Conservation (phyloP, 495 filamentous ascomycete genomes). For the Oidiodendron maius region DNA sequence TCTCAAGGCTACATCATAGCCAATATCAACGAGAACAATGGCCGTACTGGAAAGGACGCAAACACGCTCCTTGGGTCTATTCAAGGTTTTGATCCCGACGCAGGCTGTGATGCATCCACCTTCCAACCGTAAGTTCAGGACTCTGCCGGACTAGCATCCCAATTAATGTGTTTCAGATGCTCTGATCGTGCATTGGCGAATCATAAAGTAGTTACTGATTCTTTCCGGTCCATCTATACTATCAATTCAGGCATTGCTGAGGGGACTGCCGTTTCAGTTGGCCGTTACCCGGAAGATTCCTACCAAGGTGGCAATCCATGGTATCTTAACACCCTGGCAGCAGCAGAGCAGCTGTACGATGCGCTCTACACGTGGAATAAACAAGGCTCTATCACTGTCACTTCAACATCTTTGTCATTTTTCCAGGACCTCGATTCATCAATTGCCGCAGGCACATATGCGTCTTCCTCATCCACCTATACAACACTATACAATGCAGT, state of each 20-base stretch:
- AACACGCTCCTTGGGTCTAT: conserved; percentile 42
- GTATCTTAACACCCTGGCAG: conserved; percentile 44
- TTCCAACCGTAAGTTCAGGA: conserved; percentile 42
- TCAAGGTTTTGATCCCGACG: conserved; percentile 39
- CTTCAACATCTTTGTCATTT: conserved; percentile 42
- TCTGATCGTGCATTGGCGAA: conserved; percentile 37
- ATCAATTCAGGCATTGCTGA: conserved; percentile 38
- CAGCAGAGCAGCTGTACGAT: conserved; percentile 56
- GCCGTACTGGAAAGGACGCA: conserved; percentile 39
- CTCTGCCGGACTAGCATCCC: not conserved
- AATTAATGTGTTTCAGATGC: conserved; percentile 10
- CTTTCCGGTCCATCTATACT: conserved; percentile 39
- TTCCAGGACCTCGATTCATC: conserved; percentile 42
- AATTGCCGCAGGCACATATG: conserved; percentile 40
- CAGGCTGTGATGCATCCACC: conserved; percentile 38
- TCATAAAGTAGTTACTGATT: conserved; percentile 43
- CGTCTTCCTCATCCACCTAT: conserved; percentile 35
- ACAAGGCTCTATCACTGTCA: conserved; percentile 38
- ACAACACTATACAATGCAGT: conserved; percentile 43
- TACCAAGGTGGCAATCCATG: conserved; percentile 46
- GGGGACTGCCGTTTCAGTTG: conserved; percentile 49
- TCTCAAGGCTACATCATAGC: conserved; percentile 33
- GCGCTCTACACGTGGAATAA: conserved; percentile 50
- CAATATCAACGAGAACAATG: conserved; percentile 34
- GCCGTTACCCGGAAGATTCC: conserved; percentile 55